Evolutionary conservation across 169 alveolate genomes (phyloP), one percentile per base, ranked within the genome.

Genomic region (Cryptosporidium muris): DNA sequence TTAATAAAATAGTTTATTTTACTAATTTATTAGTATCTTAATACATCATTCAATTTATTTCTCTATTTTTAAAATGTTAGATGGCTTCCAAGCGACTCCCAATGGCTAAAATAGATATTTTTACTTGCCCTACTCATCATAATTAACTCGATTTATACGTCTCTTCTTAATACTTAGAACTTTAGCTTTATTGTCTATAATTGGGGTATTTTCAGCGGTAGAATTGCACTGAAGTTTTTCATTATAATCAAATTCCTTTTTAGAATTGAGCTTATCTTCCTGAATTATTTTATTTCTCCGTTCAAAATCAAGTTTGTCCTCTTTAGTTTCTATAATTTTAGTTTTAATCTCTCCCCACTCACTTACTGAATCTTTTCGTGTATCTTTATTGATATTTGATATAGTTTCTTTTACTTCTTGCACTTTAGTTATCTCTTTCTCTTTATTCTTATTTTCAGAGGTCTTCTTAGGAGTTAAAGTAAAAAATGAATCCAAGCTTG

Each of bases 401-500:
- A 51, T n/a, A 1, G 56, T 51, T 51, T 51, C 1, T 12, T 51
- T 51, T 51, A 12, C 1, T 51, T 11, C n/a, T 12, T 51, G 12
- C 14, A 0, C 1, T 51, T 51, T n/a, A 12, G 56, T 12, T 12
- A 11, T 51, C 0, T 51, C n/a, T 12, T 51, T 51, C 12, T 51
- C 56, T 6, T 37, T 5, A 64, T 7, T 64, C 43, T 40, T 45
- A 16, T 37, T 5, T 40, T 64, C 43, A n/a, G 62, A 45, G 3
- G 25, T 64, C 14, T 56, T 56, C 40, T 11, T 3, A 60, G 34
- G 2, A 25, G 25, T 25, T 25, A 25, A 25, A n/a, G n/a, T 64
- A 43, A 74, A 74, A 40, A 74, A 74, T 3, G 64, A 66, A 45
- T 74, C 85, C 16, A 74, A 47, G 48, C 74, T 58, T 48, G 85